Conservation (phyloP, 1,284 basidiomycete genomes). For the Moesziomyces sp. region DNA sequence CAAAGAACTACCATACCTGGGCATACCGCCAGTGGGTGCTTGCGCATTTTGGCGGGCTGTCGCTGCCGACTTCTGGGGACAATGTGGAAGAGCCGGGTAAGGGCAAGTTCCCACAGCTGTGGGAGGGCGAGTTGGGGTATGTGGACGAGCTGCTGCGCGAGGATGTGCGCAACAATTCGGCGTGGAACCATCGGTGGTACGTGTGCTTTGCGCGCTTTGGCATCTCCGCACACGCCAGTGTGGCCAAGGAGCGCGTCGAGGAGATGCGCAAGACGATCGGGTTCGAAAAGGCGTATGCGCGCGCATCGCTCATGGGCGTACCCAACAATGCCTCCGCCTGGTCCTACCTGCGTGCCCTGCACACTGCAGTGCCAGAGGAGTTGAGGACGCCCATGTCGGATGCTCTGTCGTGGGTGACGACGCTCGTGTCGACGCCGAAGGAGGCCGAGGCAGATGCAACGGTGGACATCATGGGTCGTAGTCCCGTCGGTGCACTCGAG, state of each 20-base stretch:
- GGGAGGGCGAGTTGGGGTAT: constrained; percentile 82
- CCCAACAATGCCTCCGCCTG: constrained; percentile 63
- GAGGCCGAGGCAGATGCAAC: constrained; percentile 34
- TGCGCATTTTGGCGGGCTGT: constrained; percentile 57
- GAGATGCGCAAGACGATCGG: constrained; percentile 34
- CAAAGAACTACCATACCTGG: constrained; percentile 67
- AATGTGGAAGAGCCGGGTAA: constrained; percentile 12
- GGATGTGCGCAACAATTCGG: constrained; percentile 94
- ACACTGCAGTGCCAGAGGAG: background rate
- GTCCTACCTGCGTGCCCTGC: constrained; percentile 60
- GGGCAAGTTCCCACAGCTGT: constrained; percentile 71
- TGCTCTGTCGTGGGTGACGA: constrained; percentile 15
- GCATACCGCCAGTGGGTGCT: constrained; percentile 64
- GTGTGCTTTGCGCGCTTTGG: constrained; percentile 74
- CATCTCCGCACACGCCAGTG: constrained; percentile 8
- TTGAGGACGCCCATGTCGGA: background rate
- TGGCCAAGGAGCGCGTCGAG: background rate
- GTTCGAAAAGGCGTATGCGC: constrained; percentile 43
- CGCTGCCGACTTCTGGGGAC: background rate
- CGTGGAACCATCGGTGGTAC: constrained; percentile 98
- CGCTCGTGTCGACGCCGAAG: constrained; percentile 14
- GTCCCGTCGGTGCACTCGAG: constrained; percentile 52
- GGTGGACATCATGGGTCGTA: constrained; percentile 36
- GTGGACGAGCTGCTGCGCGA: constrained; percentile 78
- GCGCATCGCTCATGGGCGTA: constrained; percentile 23